Percentiles rank a stretch among this genome's conserved stretches.
Evolutionary conservation across 495 filamentous ascomycete genomes (phyloP).

Genomic region (Penicillium desertorum): DNA sequence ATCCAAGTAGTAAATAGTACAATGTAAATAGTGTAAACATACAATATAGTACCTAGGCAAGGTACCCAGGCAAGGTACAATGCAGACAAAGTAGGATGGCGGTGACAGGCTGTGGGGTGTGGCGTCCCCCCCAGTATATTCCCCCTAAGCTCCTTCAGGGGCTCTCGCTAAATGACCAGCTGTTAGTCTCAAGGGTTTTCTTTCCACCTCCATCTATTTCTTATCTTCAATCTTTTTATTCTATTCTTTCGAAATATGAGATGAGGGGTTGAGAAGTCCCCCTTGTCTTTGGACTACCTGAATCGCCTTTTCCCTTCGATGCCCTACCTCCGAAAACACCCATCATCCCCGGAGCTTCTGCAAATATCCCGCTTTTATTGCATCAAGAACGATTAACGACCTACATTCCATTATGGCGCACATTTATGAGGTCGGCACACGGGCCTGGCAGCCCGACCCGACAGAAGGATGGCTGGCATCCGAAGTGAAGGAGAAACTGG

Average conservation of each 20-base stretch:
- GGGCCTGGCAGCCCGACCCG: slow-evolving; percentile 96
- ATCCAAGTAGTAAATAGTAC: background rate
- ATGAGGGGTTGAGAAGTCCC: slow-evolving; percentile 32
- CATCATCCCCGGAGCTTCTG: slow-evolving; percentile 5
- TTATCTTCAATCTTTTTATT: slow-evolving; percentile 13
- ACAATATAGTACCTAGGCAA: background rate
- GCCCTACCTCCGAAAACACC: background rate
- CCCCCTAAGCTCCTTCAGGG: slow-evolving; percentile 46
- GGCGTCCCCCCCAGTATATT: slow-evolving; percentile 33
- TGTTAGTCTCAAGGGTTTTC: slow-evolving; percentile 34
- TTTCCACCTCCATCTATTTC: slow-evolving; percentile 14
- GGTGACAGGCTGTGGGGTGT: slow-evolving; percentile 38
- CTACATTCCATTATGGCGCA: slow-evolving; percentile 63
- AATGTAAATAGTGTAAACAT: background rate
- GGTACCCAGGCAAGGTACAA: background rate
- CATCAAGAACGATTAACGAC: slow-evolving; percentile 15
- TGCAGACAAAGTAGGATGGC: slow-evolving; percentile 22
- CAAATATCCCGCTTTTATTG: slow-evolving; percentile 7
- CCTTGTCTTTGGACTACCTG: slow-evolving; percentile 33
- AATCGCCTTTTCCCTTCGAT: slow-evolving; percentile 7
- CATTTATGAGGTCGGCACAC: slow-evolving; percentile 93
- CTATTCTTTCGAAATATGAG: slow-evolving; percentile 29
- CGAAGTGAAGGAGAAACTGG: slow-evolving; percentile 83
- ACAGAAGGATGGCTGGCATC: slow-evolving; percentile 97
- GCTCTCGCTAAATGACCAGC: slow-evolving; percentile 44